Conservation (phyloP, 1,284 basidiomycete genomes). For the Ganoderma sp. region DNA sequence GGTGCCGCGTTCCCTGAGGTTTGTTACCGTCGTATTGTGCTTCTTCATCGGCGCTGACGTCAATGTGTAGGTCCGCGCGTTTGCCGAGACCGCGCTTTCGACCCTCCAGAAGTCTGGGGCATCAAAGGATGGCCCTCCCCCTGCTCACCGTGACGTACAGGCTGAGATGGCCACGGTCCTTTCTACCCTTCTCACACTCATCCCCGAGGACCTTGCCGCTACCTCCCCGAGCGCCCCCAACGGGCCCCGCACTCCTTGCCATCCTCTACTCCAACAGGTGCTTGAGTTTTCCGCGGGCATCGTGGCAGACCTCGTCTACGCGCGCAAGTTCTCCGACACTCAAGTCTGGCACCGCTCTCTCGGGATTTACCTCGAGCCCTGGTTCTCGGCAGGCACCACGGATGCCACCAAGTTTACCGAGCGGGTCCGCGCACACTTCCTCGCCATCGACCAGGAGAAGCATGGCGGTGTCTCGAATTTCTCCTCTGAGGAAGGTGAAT, state of each 20-base stretch:
- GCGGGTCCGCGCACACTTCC: constrained; percentile 73
- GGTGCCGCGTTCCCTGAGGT: constrained; percentile 97
- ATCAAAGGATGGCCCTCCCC: constrained; percentile 68
- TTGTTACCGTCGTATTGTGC: constrained; percentile 34
- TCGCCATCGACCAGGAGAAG: constrained; percentile 78
- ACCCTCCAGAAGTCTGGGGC: constrained; percentile 85
- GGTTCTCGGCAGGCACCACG: constrained; percentile 56
- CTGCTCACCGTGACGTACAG: constrained; percentile 69
- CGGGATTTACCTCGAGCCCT: constrained; percentile 72
- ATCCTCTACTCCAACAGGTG: constrained; percentile 54
- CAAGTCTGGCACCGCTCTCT: constrained; percentile 78
- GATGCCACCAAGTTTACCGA: constrained; percentile 61
- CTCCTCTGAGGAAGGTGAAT: constrained; percentile 79
- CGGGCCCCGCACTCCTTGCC: constrained; percentile 53
- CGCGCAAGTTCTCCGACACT: constrained; percentile 68
- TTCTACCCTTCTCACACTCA: constrained; percentile 61
- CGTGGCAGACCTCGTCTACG: constrained; percentile 78
- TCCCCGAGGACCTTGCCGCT: constrained; percentile 58
- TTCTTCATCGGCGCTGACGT: constrained; percentile 22
- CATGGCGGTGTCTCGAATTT: constrained; percentile 48
- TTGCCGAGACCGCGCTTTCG: constrained; percentile 80
- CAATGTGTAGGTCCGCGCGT: constrained; percentile 77
- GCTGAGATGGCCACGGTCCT: constrained; percentile 64
- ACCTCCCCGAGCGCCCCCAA: constrained; percentile 53
- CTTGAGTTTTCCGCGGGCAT: constrained; percentile 78